A percentile compares a stretch with the other conserved stretches of the same genome.
Conservation (phyloP, 768 basidiomycete species). For the Lactifluus volemus region DNA sequence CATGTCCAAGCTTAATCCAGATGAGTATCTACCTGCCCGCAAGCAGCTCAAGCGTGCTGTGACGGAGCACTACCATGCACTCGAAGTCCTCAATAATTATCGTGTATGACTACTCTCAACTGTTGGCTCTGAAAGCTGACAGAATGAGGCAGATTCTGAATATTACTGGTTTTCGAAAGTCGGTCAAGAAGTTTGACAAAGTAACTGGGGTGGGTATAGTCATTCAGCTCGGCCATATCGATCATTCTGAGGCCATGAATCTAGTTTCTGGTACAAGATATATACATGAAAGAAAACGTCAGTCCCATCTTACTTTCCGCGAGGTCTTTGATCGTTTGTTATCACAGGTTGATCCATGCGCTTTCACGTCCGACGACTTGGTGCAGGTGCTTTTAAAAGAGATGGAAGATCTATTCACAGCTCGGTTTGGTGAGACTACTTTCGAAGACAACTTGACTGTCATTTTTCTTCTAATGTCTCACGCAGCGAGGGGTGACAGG, state of each 20-base stretch:
- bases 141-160: conserved; percentile 59
- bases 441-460: neutral
- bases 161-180: conserved; percentile 82
- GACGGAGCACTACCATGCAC: conserved; percentile 70
- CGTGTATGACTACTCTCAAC: conserved; percentile 38
- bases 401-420: conserved; percentile 70
- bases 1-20: conserved; percentile 41
- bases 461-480: neutral
- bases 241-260: neutral
- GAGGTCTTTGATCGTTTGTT: neutral
- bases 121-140: conserved; percentile 8
- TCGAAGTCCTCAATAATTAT: conserved; percentile 86
- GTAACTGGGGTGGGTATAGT: conserved; percentile 51
- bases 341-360: conserved; percentile 54
- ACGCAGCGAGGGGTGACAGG: conserved; percentile 53
- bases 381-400: conserved; percentile 62
- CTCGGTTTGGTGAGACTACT: conserved; percentile 55
- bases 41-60: conserved; percentile 77
- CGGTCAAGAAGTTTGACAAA: conserved; percentile 81
- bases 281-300: conserved; percentile 81
- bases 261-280: conserved; percentile 59
- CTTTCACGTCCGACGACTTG: conserved; percentile 54
- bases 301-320: neutral
- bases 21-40: conserved; percentile 79
- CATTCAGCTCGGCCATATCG: neutral